Conservation (phyloP, 768 basidiomycete genomes). For the Infundibulicybe gibba region DNA sequence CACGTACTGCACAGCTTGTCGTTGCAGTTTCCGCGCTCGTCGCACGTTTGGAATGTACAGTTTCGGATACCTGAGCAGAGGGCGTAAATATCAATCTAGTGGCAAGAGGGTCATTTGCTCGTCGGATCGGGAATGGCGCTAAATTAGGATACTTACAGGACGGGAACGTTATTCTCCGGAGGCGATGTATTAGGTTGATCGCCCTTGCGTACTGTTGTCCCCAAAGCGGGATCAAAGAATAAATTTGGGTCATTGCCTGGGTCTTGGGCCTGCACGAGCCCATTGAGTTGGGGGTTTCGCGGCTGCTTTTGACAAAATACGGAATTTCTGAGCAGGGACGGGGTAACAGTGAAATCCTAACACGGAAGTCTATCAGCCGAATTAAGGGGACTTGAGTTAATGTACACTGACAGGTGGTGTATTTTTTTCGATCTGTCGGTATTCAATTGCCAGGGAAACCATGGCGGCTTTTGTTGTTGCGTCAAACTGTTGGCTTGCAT, state of each 20-base stretch:
- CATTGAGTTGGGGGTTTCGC: slow-evolving; percentile 43
- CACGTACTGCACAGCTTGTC: slow-evolving; percentile 16
- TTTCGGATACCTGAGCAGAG: slow-evolving; percentile 1
- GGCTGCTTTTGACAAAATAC: slow-evolving; percentile 56
- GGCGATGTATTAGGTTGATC: slow-evolving; percentile 44
- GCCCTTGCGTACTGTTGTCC: slow-evolving; percentile 39
- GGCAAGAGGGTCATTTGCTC: not conserved
- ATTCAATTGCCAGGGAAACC: slow-evolving; percentile 48
- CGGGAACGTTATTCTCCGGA: slow-evolving; percentile 29
- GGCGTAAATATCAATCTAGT: not conserved
- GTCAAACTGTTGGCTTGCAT: slow-evolving; percentile 51
- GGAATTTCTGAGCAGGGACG: slow-evolving; percentile 46
- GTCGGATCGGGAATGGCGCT: too few species aligned
- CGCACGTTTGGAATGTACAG: too few species aligned
- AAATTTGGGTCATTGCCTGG: slow-evolving; percentile 46
- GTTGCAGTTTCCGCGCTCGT: too few species aligned
- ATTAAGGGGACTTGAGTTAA: not conserved
- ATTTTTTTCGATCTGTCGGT: slow-evolving; percentile 57
- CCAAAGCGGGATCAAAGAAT: slow-evolving; percentile 44
- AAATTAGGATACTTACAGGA: slow-evolving; percentile 7
- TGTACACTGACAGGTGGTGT: slow-evolving; percentile 43
- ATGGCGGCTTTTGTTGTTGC: slow-evolving; percentile 45
- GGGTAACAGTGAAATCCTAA: slow-evolving; percentile 51
- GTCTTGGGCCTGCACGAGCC: slow-evolving; percentile 51
- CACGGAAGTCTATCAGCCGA: not conserved